Percentiles rank a stretch among this genome's conserved stretches.
Conservation (phyloP, 2,329 filamentous ascomycete species). For the Nothopassalora personata region DNA sequence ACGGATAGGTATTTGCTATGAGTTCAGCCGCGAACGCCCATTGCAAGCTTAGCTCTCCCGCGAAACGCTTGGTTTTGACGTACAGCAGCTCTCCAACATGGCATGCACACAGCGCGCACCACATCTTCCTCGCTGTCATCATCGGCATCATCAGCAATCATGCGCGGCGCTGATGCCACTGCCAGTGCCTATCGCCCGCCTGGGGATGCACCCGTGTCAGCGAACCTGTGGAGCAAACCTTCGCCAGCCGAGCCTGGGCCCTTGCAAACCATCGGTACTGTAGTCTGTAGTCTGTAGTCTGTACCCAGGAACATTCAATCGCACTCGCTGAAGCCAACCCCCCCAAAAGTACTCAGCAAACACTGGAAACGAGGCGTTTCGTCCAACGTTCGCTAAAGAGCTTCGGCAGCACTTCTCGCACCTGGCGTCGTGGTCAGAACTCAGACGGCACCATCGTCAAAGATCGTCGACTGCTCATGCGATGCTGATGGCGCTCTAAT, state of each 20-base stretch:
- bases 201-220: not conserved
- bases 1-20: not conserved
- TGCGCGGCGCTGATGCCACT: not conserved
- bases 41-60: not conserved
- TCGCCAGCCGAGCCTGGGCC: not conserved
- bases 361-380: not conserved
- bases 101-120: not conserved
- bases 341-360: not conserved
- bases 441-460: constrained; percentile 1
- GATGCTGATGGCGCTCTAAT: constrained; percentile 9
- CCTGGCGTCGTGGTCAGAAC: not conserved
- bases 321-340: not conserved
- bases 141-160: not conserved
- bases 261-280: no score
- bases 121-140: not conserved
- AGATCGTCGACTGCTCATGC: constrained; percentile 9
- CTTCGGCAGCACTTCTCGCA: not conserved
- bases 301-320: not conserved
- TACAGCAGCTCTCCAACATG: not conserved
- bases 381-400: not conserved
- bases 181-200: no score
- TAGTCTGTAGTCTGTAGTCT: not conserved
- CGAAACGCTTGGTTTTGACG: constrained; percentile 1
- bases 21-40: not conserved
- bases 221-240: not conserved